Conservation (phyloP, 768 basidiomycete species). For the Crepidotus variabilis region DNA sequence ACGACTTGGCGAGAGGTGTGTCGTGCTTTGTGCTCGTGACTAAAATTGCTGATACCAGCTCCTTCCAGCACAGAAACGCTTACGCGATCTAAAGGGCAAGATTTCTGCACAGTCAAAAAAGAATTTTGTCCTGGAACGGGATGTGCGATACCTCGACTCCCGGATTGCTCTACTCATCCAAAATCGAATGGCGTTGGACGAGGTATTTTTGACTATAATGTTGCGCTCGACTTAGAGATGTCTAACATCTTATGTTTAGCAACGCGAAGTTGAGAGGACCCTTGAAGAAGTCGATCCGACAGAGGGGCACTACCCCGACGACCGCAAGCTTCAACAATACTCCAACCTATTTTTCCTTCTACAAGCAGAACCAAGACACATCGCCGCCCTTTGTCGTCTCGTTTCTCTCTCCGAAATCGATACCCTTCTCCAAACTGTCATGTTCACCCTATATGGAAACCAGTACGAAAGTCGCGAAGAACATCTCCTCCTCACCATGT, state of each 20-base stretch:
- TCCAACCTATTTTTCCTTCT: conserved; percentile 98
- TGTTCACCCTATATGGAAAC: conserved; percentile 99
- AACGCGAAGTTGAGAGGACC: conserved; percentile 92
- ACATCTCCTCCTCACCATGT: conserved; percentile 98
- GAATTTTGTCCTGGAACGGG: conserved; percentile 98
- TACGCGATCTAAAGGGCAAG: conserved; percentile 92
- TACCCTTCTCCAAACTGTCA: conserved; percentile 97
- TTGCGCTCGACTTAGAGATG: conserved; percentile 6
- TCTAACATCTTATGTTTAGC: conserved; percentile 40
- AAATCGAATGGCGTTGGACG: conserved; percentile 96
- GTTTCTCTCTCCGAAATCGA: conserved; percentile 97
- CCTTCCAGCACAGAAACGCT: conserved; percentile 84
- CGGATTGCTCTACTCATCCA: conserved; percentile 97
- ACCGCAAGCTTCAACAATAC: conserved; percentile 92
- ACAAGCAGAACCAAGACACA: conserved; percentile 96
- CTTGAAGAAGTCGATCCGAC: conserved; percentile 94
- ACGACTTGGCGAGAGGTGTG: conserved; percentile 91
- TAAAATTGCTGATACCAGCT: neutral
- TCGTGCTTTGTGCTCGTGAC: conserved; percentile 10
- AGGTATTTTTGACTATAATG: conserved; percentile 49
- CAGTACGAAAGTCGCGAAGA: conserved; percentile 99
- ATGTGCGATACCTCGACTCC: conserved; percentile 97
- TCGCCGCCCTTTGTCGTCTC: conserved; percentile 93
- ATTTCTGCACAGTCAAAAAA: conserved; percentile 99
- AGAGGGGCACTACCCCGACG: conserved; percentile 91